Evolutionary conservation across 139 green algal species (phyloP).

Genomic region (Gonium pectorale): DNA sequence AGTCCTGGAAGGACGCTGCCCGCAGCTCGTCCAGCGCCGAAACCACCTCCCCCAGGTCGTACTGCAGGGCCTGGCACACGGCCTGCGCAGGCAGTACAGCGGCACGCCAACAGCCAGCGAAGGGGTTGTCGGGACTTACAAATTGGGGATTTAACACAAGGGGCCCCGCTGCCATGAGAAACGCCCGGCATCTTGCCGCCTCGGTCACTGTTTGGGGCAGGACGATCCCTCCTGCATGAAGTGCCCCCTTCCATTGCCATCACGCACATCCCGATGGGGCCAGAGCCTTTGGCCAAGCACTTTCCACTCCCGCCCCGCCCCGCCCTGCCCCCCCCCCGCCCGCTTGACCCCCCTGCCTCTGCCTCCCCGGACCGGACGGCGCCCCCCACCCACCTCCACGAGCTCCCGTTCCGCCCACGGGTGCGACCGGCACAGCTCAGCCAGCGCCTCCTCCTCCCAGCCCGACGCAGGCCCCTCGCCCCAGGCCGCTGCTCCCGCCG

Average conservation of each 20-base stretch:
- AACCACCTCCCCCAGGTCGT: constrained; percentile 27
- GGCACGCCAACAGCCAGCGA: too few relatives aligned
- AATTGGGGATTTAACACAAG: not conserved
- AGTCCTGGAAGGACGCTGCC: not conserved
- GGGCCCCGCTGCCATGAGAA: not conserved
- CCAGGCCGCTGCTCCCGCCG: not conserved
- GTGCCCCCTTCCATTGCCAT: not conserved
- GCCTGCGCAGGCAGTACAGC: not conserved
- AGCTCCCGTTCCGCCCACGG: constrained; percentile 20
- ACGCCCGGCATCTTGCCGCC: not conserved
- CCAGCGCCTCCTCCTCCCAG: constrained; percentile 13
- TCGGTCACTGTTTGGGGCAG: not conserved
- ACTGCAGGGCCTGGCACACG: constrained; percentile 22
- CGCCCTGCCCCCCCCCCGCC: not conserved
- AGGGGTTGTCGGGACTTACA: not conserved
- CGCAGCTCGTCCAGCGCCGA: constrained; percentile 33
- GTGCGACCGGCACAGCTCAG: constrained; percentile 18
- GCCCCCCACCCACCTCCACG: not conserved
- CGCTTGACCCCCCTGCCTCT: not conserved
- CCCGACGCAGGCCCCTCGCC: too few relatives aligned
- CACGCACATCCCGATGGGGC: not conserved
- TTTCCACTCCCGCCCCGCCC: not conserved
- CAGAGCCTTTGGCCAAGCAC: too few relatives aligned
- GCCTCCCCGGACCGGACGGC: too few relatives aligned
- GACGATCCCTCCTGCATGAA: not conserved